Evolutionary conservation across 148 eudicot species (phyloP).

Genomic region (Chenopodium berlandieri): DNA sequence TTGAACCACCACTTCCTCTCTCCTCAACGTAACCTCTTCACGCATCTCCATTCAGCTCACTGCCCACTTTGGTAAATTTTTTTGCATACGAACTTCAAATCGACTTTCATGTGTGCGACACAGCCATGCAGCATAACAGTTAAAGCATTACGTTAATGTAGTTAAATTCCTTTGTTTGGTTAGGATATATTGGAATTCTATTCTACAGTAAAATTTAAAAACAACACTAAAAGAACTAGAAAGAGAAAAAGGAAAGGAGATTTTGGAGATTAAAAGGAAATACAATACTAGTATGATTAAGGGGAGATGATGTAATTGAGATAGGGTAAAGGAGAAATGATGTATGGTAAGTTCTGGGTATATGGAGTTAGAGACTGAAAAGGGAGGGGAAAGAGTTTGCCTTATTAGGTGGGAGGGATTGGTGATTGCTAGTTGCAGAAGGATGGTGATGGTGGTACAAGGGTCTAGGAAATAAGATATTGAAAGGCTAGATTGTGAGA

Average conservation of each 20-base stretch:
- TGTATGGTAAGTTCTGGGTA: too few species aligned
- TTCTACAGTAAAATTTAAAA: not conserved
- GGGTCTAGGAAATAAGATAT: too few species aligned
- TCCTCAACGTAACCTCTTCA: not conserved
- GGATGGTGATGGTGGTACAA: too few species aligned
- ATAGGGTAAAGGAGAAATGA: not conserved
- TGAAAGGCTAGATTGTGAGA: too few species aligned
- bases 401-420: too few species aligned
- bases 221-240: not conserved
- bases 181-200: not conserved
- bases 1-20: too few species aligned
- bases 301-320: not conserved
- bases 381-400: too few species aligned
- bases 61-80: not conserved
- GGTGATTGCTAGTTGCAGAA: too few species aligned
- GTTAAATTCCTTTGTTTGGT: too few species aligned
- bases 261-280: not conserved
- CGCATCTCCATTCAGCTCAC: not conserved
- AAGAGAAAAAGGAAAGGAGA: not conserved
- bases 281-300: not conserved
- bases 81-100: not conserved
- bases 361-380: too few species aligned
- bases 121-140: not conserved
- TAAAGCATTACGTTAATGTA: too few species aligned
- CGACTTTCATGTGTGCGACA: not conserved